Evolutionary conservation across 2,329 filamentous ascomycete genomes (phyloP).

Genomic region (Penicillium nordicum): DNA sequence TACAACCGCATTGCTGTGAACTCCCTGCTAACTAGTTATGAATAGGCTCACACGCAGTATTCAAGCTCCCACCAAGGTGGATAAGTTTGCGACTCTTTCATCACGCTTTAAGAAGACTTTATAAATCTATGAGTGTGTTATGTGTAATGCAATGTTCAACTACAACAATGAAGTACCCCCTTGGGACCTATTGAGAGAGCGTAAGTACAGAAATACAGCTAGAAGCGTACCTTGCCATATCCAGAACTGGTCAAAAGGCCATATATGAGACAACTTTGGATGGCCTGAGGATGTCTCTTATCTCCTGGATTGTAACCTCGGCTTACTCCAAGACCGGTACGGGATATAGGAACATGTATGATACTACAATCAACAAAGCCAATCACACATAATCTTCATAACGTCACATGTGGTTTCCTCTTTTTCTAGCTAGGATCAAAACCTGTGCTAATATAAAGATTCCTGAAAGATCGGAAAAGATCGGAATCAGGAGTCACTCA

Average conservation of each 20-base stretch:
- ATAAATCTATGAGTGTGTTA: conserved; percentile 27
- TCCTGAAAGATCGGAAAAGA: background rate
- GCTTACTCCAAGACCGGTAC: background rate
- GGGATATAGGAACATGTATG: background rate
- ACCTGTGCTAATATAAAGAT: background rate
- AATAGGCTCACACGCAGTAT: conserved; percentile 62
- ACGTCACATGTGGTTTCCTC: background rate
- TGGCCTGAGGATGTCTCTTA: background rate
- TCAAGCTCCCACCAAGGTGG: conserved; percentile 56
- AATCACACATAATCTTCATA: background rate
- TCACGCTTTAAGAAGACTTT: conserved; percentile 64
- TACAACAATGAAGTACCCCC: background rate
- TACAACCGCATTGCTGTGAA: background rate
- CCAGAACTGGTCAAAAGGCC: background rate
- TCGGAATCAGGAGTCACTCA: background rate
- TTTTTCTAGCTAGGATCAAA: background rate
- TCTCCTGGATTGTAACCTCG: background rate
- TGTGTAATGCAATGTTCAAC: background rate
- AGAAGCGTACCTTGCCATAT: background rate
- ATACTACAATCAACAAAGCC: background rate
- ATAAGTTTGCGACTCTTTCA: conserved; percentile 69
- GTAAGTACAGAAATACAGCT: background rate
- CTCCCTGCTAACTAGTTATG: conserved; percentile 16
- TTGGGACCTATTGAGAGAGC: background rate
- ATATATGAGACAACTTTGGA: background rate